Conservation (phyloP, 2,329 filamentous ascomycete genomes). For the Aspergillus aculeatus region DNA sequence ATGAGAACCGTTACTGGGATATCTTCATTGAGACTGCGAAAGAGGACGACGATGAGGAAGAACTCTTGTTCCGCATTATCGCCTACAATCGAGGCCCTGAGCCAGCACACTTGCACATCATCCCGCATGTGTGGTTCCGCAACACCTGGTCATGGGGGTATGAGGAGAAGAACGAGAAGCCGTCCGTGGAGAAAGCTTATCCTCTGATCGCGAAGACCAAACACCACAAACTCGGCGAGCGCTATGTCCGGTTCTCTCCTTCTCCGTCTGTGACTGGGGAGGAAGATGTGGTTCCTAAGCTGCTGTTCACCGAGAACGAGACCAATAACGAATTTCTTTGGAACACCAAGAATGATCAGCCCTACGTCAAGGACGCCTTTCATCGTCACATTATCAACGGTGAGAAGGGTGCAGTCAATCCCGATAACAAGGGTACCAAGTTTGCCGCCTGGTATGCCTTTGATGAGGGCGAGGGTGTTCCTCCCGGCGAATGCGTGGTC, state of each 20-base stretch:
- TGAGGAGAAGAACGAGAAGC: slow-evolving; percentile 73
- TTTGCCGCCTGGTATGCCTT: slow-evolving; percentile 89
- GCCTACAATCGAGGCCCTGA: slow-evolving; percentile 95
- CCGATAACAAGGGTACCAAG: slow-evolving; percentile 77
- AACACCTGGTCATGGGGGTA: slow-evolving; percentile 97
- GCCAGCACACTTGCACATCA: slow-evolving; percentile 84
- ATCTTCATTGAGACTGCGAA: slow-evolving; percentile 97
- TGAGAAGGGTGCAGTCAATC: slow-evolving; percentile 79
- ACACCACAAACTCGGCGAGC: slow-evolving; percentile 76
- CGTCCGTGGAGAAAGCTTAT: slow-evolving; percentile 66
- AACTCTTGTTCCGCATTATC: slow-evolving; percentile 89
- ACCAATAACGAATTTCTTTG: slow-evolving; percentile 81
- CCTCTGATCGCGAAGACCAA: slow-evolving; percentile 72
- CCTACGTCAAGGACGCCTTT: slow-evolving; percentile 94
- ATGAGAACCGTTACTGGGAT: slow-evolving; percentile 92
- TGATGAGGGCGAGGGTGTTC: slow-evolving; percentile 82
- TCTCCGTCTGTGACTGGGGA: slow-evolving; percentile 81
- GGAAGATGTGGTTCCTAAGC: slow-evolving; percentile 77
- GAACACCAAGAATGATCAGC: slow-evolving; percentile 71
- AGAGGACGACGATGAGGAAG: slow-evolving; percentile 85
- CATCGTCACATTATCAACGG: slow-evolving; percentile 82
- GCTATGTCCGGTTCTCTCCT: slow-evolving; percentile 81
- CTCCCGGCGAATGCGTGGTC: slow-evolving; percentile 88
- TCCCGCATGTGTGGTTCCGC: slow-evolving; percentile 94
- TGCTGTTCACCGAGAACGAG: slow-evolving; percentile 95